Percentiles rank a stretch among this genome's conserved stretches.
Evolutionary conservation across 805 yeast genomes (phyloP).

Genomic region (Saccharomycopsis sp.): DNA sequence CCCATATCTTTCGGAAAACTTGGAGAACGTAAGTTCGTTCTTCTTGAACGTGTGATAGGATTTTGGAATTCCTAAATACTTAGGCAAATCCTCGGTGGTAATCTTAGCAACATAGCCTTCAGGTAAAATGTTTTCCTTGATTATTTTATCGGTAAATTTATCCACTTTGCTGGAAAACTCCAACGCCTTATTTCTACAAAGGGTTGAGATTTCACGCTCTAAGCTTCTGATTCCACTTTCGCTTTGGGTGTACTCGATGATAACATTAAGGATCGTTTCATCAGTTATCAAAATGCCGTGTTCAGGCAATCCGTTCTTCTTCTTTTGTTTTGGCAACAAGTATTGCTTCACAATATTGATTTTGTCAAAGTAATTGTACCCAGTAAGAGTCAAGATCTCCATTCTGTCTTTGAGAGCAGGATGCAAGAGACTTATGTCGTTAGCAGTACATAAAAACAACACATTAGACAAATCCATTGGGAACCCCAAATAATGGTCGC

Average conservation of each 20-base stretch:
- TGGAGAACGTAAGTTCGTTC: conserved; percentile 39
- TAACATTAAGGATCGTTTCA: conserved; percentile 52
- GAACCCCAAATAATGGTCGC: conserved; percentile 79
- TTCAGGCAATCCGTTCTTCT: conserved; percentile 53
- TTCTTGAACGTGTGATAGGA: conserved; percentile 34
- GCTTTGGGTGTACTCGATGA: conserved; percentile 58
- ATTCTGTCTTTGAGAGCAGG: conserved; percentile 77
- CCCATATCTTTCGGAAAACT: conserved; percentile 51
- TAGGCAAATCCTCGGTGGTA: conserved; percentile 49
- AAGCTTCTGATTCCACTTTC: conserved; percentile 83
- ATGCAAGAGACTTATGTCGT: conserved; percentile 62
- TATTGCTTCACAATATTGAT: conserved; percentile 60
- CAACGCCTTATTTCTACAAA: conserved; percentile 79
- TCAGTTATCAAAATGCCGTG: conserved; percentile 28
- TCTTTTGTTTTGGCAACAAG: conserved; percentile 68
- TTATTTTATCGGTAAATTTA: conserved; percentile 22
- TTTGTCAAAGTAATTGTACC: conserved; percentile 76
- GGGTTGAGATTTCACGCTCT: conserved; percentile 66
- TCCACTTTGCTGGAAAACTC: conserved; percentile 40
- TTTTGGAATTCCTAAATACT: conserved; percentile 63
- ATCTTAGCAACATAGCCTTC: conserved; percentile 35
- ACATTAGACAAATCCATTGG: conserved; percentile 80
- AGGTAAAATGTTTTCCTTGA: conserved; percentile 23
- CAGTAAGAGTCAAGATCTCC: conserved; percentile 72
- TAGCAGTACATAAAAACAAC: conserved; percentile 80